Percentiles rank a stretch among this genome's conserved stretches.
Evolutionary conservation across 192 early-diverging fungal genomes (phyloP).

Genomic region (Geranomyces michiganensis): DNA sequence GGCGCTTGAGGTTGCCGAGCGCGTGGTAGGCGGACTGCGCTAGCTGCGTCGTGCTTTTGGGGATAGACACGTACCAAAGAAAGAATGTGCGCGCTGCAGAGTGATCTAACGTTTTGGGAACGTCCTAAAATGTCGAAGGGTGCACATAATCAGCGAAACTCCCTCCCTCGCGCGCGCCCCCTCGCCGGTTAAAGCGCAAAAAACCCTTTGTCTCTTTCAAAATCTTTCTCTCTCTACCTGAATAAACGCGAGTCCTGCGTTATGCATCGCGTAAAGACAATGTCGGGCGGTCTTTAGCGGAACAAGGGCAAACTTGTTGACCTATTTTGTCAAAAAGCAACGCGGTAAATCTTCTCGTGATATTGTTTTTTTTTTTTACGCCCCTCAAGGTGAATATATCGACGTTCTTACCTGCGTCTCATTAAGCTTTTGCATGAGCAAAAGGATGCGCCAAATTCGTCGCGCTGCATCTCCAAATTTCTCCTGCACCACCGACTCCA

Average conservation of each 20-base stretch:
- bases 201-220: neutral
- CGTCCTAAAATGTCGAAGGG: slow-evolving; percentile 39
- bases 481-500: slow-evolving; percentile 43
- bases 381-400: too few species aligned
- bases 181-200: too few species aligned
- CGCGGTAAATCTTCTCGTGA: too few species aligned
- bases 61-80: slow-evolving; percentile 47
- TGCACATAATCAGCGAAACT: neutral
- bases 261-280: slow-evolving; percentile 37
- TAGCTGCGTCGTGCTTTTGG: slow-evolving; percentile 35
- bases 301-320: slow-evolving; percentile 49
- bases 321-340: slow-evolving; percentile 36
- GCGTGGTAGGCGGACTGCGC: slow-evolving; percentile 41
- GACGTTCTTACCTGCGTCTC: slow-evolving; percentile 43
- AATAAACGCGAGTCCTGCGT: slow-evolving; percentile 47
- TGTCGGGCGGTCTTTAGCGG: slow-evolving; percentile 47
- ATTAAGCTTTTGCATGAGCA: slow-evolving; percentile 41
- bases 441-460: slow-evolving; percentile 49
- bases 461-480: slow-evolving; percentile 39
- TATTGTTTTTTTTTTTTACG: too few species aligned
- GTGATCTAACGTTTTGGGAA: slow-evolving; percentile 51
- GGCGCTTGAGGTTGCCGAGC: slow-evolving; percentile 41
- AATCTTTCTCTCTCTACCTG: slow-evolving; percentile 41
- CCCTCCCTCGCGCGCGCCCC: neutral
- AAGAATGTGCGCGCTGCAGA: slow-evolving; percentile 48